Evolutionary conservation across 2,329 filamentous ascomycete species (phyloP), one percentile per base, ranked within the genome.

Genomic region (Penicillium sp.): DNA sequence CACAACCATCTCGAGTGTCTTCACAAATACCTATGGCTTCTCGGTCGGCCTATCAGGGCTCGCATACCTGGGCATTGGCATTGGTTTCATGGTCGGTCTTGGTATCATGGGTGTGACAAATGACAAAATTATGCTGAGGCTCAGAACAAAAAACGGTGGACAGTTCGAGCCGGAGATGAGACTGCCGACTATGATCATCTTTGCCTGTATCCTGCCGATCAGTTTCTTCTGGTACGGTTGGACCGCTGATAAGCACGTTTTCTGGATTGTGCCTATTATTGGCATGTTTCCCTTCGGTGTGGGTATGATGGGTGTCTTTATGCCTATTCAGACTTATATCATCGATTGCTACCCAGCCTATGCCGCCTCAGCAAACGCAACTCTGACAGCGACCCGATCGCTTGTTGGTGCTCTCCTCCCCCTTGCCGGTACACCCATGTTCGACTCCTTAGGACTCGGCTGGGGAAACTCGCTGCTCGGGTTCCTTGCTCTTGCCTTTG

Each of bases 231-330:
- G 80, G 73, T 85, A 84, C 57, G 82, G 82, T 29, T 85, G 82
- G 81, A 73, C 77, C 2, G 81, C 81, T 0, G 71, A 85, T 42
- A 70, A 75, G 33, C 64, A 74, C 2, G 70, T 77, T 0, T 80
- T 82, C 61, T 86, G 82, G 81, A 81, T 85, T 25, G 74, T 84
- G 14, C 82, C 83, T 0, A 83, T 86, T 55, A 75, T 86, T 42
- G 84, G 83, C 4, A 79, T 82, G 3, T 73, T 77, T 2, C 73
- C 83, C 7, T 82, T 84, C 27, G 80, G 81, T 0, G 73, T 77
- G 2, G 83, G 83, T 0, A 77, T 81, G 15, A 83, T 84, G 54
- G 63, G 66, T 2, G 57, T 70, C n/a, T 82, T 83, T 35, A 63
- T 69, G 67, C 81, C 81, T 29, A 79, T 83, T 42, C 82, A 85